Percentiles rank a stretch among this genome's conserved stretches.
Evolutionary conservation across 495 filamentous ascomycete species (phyloP).

Genomic region (Lepidopterella palustris): DNA sequence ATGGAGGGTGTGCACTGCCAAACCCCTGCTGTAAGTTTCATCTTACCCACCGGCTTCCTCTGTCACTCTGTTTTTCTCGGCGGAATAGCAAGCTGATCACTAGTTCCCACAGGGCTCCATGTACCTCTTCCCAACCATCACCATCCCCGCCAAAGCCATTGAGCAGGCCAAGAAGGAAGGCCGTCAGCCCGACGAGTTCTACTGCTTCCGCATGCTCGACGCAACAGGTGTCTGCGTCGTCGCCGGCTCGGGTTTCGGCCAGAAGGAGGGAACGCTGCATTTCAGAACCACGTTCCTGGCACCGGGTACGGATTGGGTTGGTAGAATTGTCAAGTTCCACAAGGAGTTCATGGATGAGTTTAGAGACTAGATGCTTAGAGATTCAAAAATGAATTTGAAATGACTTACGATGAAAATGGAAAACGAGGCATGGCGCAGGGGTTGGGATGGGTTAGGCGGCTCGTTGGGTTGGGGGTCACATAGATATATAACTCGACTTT

Average conservation of each 20-base stretch:
- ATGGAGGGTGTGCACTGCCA: constrained; percentile 96
- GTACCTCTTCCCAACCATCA: constrained; percentile 97
- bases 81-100: not conserved
- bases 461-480: no score
- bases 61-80: constrained; percentile 1
- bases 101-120: constrained; percentile 64
- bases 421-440: not conserved
- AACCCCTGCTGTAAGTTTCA: constrained; percentile 44
- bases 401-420: not conserved
- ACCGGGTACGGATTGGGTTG: constrained; percentile 92
- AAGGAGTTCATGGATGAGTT: constrained; percentile 85
- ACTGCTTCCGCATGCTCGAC: constrained; percentile 82
- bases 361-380: constrained; percentile 18
- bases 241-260: constrained; percentile 86
- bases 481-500: no score
- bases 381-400: not conserved
- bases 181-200: constrained; percentile 82
- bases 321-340: constrained; percentile 83
- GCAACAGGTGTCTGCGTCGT: constrained; percentile 95
- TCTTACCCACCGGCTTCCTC: not conserved
- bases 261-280: constrained; percentile 85
- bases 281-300: constrained; percentile 96
- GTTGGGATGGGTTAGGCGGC: no score
- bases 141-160: constrained; percentile 64
- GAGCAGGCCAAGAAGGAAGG: constrained; percentile 67